Evolutionary conservation across 768 basidiomycete species (phyloP).

Genomic region (Boletus rubescentipes): DNA sequence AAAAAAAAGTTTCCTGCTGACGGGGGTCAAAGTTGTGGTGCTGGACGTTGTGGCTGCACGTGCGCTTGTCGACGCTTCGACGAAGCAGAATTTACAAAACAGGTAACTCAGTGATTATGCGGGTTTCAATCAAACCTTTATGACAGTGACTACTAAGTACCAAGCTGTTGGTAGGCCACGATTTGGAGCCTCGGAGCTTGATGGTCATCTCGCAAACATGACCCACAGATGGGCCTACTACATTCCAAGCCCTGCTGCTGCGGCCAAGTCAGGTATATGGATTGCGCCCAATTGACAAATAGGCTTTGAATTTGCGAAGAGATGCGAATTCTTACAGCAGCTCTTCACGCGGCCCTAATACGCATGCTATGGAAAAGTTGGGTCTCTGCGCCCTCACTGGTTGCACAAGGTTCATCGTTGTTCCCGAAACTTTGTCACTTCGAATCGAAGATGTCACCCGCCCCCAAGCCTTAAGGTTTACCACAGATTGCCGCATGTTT

Average conservation of each 20-base stretch:
- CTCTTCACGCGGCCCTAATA: neutral
- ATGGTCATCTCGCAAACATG: neutral
- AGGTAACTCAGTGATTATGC: conserved; percentile 1
- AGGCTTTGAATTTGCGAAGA: too few relatives aligned
- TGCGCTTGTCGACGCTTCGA: conserved; percentile 13
- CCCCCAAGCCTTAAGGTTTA: too few relatives aligned
- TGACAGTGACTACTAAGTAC: neutral
- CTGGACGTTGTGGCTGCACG: conserved; percentile 19
- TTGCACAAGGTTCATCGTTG: neutral
- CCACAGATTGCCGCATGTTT: too few relatives aligned
- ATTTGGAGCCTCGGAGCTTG: neutral
- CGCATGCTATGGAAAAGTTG: neutral
- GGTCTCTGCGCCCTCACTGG: too few relatives aligned
- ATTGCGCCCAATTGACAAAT: too few relatives aligned
- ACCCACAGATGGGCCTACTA: too few relatives aligned
- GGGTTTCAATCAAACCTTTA: neutral
- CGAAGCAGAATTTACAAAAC: conserved; percentile 13
- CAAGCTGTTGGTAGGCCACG: neutral
- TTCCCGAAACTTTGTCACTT: neutral
- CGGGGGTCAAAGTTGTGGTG: conserved; percentile 14
- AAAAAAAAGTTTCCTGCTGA: conserved; percentile 2
- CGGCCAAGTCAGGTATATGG: neutral
- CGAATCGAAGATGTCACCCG: too few relatives aligned
- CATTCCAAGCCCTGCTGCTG: too few relatives aligned
- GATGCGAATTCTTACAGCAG: too few relatives aligned